These are phyloP conservation scores for Pseudogymnoascus sp. DNA, from an alignment of 2,329 filamentous ascomycete species.

Conservation along the genomic window DNA sequence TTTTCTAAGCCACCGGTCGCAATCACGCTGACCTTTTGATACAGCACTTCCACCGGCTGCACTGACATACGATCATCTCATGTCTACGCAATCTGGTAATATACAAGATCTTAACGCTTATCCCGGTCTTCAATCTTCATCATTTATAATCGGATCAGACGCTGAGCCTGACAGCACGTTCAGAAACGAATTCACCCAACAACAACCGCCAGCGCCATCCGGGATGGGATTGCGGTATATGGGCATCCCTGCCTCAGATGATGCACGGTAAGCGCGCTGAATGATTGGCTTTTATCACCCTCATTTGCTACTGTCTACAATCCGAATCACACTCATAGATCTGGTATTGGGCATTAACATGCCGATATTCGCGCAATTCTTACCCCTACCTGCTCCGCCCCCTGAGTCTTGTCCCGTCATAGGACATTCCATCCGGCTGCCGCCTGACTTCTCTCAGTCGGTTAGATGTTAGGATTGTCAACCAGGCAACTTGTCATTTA, in stretches of 20 bases:
- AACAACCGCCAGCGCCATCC: constrained; percentile 22
- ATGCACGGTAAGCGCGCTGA: constrained; percentile 27
- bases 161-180: constrained; percentile 29
- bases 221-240: constrained; percentile 31
- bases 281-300: constrained; percentile 7
- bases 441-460: background rate
- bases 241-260: constrained; percentile 27
- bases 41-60: constrained; percentile 24
- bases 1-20: constrained; percentile 1
- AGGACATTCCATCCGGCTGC: background rate
- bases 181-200: constrained; percentile 25
- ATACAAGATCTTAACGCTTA: constrained; percentile 28
- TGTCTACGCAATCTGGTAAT: constrained; percentile 31
- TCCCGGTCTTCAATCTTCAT: constrained; percentile 25
- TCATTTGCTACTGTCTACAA: background rate
- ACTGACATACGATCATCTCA: constrained; percentile 27
- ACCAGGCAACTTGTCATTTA: constrained; percentile 5
- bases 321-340: constrained; percentile 2
- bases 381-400: constrained; percentile 1
- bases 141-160: constrained; percentile 28
- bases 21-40: constrained; percentile 17
- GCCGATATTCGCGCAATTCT: constrained; percentile 1
- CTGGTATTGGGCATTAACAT: constrained; percentile 2
- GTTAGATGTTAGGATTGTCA: constrained; percentile 5
- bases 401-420: background rate